Evolutionary conservation across 768 basidiomycete genomes (phyloP).

Genomic region (Fistulinella prunicolor): DNA sequence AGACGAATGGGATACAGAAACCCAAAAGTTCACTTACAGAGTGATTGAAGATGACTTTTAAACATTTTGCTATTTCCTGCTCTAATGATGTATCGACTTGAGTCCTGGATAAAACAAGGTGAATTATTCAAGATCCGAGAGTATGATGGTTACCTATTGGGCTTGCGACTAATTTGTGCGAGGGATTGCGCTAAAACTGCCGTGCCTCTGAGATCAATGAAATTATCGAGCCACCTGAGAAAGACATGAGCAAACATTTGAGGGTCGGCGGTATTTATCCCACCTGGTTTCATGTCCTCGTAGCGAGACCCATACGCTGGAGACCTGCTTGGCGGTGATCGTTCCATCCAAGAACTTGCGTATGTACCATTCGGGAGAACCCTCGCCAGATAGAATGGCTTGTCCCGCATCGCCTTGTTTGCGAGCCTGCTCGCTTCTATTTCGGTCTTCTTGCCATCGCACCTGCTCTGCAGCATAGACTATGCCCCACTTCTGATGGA

Average conservation of each 20-base stretch:
- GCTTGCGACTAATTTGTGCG: constrained; percentile 70
- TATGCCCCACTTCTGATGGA: constrained; percentile 91
- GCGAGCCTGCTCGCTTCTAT: constrained; percentile 57
- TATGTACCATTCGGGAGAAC: constrained; percentile 91
- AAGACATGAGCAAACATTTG: constrained; percentile 15
- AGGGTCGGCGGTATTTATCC: constrained; percentile 19
- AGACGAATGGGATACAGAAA: not conserved
- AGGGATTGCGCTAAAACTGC: constrained; percentile 81
- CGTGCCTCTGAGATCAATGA: constrained; percentile 75
- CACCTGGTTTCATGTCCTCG: constrained; percentile 81
- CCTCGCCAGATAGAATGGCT: constrained; percentile 50
- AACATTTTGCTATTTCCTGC: constrained; percentile 84
- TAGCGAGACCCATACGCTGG: constrained; percentile 70
- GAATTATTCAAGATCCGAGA: not conserved
- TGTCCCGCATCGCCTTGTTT: constrained; percentile 61
- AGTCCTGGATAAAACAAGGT: constrained; percentile 12
- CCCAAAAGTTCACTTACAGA: constrained; percentile 37
- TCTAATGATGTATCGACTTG: constrained; percentile 68
- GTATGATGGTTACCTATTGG: constrained; percentile 49
- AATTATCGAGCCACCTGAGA: constrained; percentile 74
- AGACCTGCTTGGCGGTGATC: constrained; percentile 77
- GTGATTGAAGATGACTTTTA: constrained; percentile 78
- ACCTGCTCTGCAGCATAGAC: constrained; percentile 81
- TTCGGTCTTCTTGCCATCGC: constrained; percentile 72
- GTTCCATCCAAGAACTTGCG: constrained; percentile 86